Evolutionary conservation across 2,329 filamentous ascomycete genomes (phyloP), one percentile per base, ranked within the genome.

Genomic region (Epichloe baconii): DNA sequence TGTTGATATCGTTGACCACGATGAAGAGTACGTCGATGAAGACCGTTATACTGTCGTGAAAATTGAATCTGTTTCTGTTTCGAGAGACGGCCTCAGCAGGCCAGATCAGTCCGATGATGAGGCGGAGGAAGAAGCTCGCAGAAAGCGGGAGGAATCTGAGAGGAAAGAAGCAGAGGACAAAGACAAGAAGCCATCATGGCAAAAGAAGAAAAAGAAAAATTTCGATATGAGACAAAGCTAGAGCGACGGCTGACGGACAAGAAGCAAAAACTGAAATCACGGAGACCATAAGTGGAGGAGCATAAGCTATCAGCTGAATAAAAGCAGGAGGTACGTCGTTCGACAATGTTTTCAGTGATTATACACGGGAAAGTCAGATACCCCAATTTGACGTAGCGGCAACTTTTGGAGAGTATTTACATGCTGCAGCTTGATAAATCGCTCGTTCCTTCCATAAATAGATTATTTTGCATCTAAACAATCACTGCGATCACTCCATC

Each of bases 21-120:
- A 95, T 65, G 89, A 91, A 58, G 89, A 97, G 66, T 98, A 96
- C 69, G 80, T 96, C 57, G 93, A 98, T 66, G 93, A 97, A 66
- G 91, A 96, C 66, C 86, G 86, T 64, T 96, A 88, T 66, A 97
- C 93, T 0, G 95, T 88, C 1, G 93, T 98, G 26, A 96, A 88
- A 0, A 83, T 98, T 1, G 91, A 96, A 65, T 85, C 86, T 11
- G 88, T 98, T 58, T 85, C 84, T 55, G 78, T 94, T 15, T 83
- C 85, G 12, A 80, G 80, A 57, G 81, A 89, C 51, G 87, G 87
- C 0, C 70, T 94, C 46, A 75, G 79, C 52, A 83, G 78, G 59
- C 66, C 69, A 3, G 65, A 71, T 43, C 58, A 70, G 52, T 58
- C 55, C 5, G 62, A 65, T 10, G 66, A 67, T n/a, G 67, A 70